Conservation (phyloP, 2,329 filamentous ascomycete genomes). For the Colletotrichum euphorbiae region DNA sequence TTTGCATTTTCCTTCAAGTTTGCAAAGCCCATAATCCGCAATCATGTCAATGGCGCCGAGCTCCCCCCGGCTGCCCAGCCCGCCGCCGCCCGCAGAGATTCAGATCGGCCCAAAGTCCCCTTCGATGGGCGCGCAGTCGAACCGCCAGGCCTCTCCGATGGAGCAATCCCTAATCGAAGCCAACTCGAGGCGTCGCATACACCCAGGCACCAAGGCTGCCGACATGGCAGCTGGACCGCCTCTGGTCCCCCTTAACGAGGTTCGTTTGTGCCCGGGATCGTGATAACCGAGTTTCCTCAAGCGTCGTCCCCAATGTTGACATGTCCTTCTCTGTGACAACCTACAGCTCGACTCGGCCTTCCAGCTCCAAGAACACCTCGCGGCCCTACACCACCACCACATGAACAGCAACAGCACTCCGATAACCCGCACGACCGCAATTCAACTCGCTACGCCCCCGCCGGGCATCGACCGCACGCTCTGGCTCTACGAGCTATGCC, state of each 20-base stretch:
- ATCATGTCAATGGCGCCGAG: slow-evolving; percentile 74
- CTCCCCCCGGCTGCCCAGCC: slow-evolving; percentile 93
- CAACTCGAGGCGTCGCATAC: slow-evolving; percentile 85
- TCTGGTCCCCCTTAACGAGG: slow-evolving; percentile 85
- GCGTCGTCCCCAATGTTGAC: background rate
- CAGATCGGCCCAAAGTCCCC: slow-evolving; percentile 87
- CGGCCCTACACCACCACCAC: slow-evolving; percentile 87
- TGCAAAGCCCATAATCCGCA: slow-evolving; percentile 3
- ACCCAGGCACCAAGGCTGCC: slow-evolving; percentile 89
- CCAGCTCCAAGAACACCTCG: slow-evolving; percentile 96
- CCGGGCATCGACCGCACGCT: slow-evolving; percentile 85
- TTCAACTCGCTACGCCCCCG: slow-evolving; percentile 82
- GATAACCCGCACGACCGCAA: slow-evolving; percentile 80
- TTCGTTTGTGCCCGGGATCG: slow-evolving; percentile 54
- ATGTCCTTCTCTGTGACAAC: slow-evolving; percentile 1
- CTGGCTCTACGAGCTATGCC: slow-evolving; percentile 98
- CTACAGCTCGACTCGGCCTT: slow-evolving; percentile 93
- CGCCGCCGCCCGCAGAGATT: slow-evolving; percentile 93
- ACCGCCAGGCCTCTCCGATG: slow-evolving; percentile 69
- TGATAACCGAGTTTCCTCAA: slow-evolving; percentile 16
- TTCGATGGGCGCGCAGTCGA: slow-evolving; percentile 65
- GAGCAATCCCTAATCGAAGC: slow-evolving; percentile 75
- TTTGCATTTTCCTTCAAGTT: background rate
- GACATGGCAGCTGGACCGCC: slow-evolving; percentile 96
- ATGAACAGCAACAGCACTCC: slow-evolving; percentile 76